Percentiles rank a stretch among this genome's conserved stretches.
Conservation (phyloP, 805 yeast genomes). For the Barnettozyma wickerhamii region DNA sequence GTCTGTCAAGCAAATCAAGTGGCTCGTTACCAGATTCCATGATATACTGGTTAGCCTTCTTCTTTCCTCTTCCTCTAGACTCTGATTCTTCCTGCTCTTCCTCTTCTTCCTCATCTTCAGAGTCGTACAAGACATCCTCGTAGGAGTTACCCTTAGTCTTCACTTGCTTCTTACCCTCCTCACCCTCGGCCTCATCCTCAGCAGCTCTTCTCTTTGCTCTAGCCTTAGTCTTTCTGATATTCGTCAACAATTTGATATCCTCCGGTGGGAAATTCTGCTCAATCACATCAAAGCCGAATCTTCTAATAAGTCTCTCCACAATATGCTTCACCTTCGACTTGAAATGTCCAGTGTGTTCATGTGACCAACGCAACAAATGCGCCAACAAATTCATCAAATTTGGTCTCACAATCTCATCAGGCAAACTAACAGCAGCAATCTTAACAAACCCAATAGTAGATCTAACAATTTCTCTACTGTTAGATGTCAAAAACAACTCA, state of each 20-base stretch:
- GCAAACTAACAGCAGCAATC: constrained; percentile 78
- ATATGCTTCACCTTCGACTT: constrained; percentile 90
- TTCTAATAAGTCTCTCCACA: constrained; percentile 83
- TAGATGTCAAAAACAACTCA: constrained; percentile 84
- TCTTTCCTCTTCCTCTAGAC: constrained; percentile 22
- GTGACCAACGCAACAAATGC: constrained; percentile 86
- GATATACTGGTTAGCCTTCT: constrained; percentile 56
- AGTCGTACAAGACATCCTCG: constrained; percentile 85
- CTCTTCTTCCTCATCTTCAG: constrained; percentile 54
- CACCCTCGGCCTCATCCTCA: constrained; percentile 37
- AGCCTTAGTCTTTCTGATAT: constrained; percentile 81
- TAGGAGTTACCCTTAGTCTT: constrained; percentile 75
- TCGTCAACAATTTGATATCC: constrained; percentile 75
- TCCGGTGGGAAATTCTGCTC: constrained; percentile 86
- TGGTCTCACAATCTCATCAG: constrained; percentile 67
- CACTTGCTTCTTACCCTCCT: constrained; percentile 25
- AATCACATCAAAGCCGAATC: constrained; percentile 84
- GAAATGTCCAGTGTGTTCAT: constrained; percentile 94
- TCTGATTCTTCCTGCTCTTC: constrained; percentile 32
- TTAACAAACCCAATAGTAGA: constrained; percentile 93
- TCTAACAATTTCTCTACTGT: constrained; percentile 89
- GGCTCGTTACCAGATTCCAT: constrained; percentile 76
- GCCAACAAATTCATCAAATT: constrained; percentile 62
- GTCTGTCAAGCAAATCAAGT: constrained; percentile 81
- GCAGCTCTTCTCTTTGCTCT: constrained; percentile 74